Base-by-base conservation (phyloP, 2,329 filamentous ascomycete species). In the Drechslerella coelobrocha region DNA sequence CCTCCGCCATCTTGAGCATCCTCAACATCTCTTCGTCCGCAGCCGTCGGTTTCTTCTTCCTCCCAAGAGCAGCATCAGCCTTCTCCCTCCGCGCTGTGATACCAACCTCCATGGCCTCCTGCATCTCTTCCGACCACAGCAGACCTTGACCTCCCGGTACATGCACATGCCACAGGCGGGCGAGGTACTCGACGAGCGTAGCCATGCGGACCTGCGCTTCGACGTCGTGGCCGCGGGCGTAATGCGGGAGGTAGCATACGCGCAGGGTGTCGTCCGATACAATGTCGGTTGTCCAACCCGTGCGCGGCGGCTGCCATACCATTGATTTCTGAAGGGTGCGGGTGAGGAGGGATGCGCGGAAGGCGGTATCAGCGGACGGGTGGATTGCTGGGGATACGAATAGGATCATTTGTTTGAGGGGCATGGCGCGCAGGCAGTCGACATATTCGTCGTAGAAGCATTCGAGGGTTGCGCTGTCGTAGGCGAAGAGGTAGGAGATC, bases 371-470 rank as follows among this genome's bases (percentile, higher is more conserved):
- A 3, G 48, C 29, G 23, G 26, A 14, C 1, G 57, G 43, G 47
- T 57, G 54, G 34, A 62, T 12, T 26, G 57, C 39, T 5, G 57
- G 26, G 12, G 65, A 57, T 37, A 24, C 37, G 52, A 62, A 69
- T n/a, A 57, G 52, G 45, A 10, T 31, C 45, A 69, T 55, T 41
- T 69, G 65, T 19, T 52, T 43, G 14, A 59, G 5, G 17, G 65
- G 52, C 9, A 69, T 41, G 21, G 24, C 12, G 45, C 65, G 65
- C 14, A 69, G 17, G 52, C 23, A 48, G 57, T 69, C 65, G 12
- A 52, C 53, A 57, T 48, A 69, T 62, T 69, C 65, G 26, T 43
- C 48, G 47, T 57, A 57, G 52, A 69, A 69, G n/a, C 65, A 62
- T 51, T 17, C 4, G 34, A 69, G 52, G 47, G 57, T 69, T 5